Evolutionary conservation across 148 eudicot species (phyloP), one percentile per base, ranked within the genome.

Genomic region (Pouteria glomerata): DNA sequence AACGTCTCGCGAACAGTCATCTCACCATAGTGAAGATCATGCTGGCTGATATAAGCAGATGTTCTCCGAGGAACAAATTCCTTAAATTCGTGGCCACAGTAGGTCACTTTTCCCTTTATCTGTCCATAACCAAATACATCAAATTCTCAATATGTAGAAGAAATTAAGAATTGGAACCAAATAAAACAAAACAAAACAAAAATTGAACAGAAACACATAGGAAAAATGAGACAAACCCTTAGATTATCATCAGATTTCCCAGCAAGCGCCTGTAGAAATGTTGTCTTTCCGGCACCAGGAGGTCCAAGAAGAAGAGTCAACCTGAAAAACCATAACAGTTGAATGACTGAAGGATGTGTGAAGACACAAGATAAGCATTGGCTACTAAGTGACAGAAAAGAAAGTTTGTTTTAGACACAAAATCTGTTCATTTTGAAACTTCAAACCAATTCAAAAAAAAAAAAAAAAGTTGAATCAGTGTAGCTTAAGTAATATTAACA

Each of bases 1-100:
- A 82, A 66, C 1, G 85, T 82, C 73, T 82, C 85, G 45, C 85
- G 77, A 5, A 82, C 85, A 12, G 85, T 82, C 85, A 82, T 78
- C 73, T 82, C 80, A 8, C 82, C 85, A 33, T 79, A 72, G 67
- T 82, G 85, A 70, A 82, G 53, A 60, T 82, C 85, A 44, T 82
- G 82, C 57, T 82, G 85, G 76, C 82, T 76, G 24, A 82, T 82
- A 42, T 82, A 82, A 57, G 85, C 76, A 70, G 82, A 72, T 7
- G 85, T 82, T 61, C 82, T 72, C 62, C 79, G 85, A 35, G 85
- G 85, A 72, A 82, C 63, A 34, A 82, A 82, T 34, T 82, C 85
- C 24, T 67, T 57, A 63, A 82, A 21, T 6, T 82, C 77, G 39
- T 79, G 82, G 68, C 85, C 85, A 69, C 78, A 76, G 33, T 82